These are phyloP conservation scores for Exophiala aquamarina DNA, from an alignment of 2,329 filamentous ascomycete genomes.

Conservation along the genomic window DNA sequence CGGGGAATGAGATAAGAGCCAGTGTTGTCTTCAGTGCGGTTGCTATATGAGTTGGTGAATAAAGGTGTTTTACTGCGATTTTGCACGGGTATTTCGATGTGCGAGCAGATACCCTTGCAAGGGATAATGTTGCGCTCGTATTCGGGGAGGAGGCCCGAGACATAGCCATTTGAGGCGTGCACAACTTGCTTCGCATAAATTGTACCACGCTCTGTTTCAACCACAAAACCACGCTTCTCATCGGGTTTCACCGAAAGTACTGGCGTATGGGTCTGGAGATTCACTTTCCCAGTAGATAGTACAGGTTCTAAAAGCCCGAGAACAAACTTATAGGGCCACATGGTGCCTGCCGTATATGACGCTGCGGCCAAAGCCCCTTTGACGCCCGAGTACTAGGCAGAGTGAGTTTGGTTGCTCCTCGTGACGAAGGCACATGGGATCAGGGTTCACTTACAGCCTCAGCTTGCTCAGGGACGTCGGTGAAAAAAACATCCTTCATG, in stretches of 20 bases:
- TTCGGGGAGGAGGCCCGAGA: constrained; percentile 68
- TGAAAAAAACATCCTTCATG: constrained; percentile 34
- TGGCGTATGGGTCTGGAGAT: constrained; percentile 55
- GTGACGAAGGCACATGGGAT: too few species aligned
- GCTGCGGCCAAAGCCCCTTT: constrained; percentile 37
- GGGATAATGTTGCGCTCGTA: constrained; percentile 74
- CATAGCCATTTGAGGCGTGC: constrained; percentile 83
- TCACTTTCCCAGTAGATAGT: constrained; percentile 44
- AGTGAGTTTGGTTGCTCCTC: constrained; percentile 34
- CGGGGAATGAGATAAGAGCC: constrained; percentile 60
- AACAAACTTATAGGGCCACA: constrained; percentile 79
- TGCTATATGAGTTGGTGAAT: constrained; percentile 27
- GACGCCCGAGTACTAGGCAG: constrained; percentile 49
- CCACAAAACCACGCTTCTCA: too few species aligned
- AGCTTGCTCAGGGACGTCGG: constrained; percentile 13
- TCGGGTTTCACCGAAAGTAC: constrained; percentile 30
- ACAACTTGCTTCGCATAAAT: constrained; percentile 65
- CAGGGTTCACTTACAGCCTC: constrained; percentile 27
- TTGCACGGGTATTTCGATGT: constrained; percentile 22
- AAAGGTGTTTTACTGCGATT: too few species aligned
- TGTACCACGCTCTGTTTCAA: constrained; percentile 3
- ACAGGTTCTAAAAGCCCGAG: constrained; percentile 66
- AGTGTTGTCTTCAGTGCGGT: constrained; percentile 29
- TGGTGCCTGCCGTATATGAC: constrained; percentile 32
- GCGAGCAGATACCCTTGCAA: constrained; percentile 57